Base-by-base conservation (phyloP, 2,329 filamentous ascomycete species). In the Zymoseptoria ardabiliae region DNA sequence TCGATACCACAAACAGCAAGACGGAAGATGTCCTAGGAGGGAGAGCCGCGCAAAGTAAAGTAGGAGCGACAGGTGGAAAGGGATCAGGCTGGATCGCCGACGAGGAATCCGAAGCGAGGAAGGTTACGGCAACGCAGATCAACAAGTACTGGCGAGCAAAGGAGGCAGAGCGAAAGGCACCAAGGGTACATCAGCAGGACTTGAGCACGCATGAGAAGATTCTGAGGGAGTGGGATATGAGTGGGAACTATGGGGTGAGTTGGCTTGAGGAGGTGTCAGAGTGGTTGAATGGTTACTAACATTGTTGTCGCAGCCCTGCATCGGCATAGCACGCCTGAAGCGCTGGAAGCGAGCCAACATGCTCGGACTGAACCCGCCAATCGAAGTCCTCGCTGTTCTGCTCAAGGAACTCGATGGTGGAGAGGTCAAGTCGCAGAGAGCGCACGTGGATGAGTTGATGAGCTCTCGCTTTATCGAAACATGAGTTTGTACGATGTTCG, bases 211-310 rank as follows among this genome's bases (percentile, higher is more conserved):
- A 88, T 58, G 92, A 97, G 80, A 96, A 93, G 79, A 85, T 97
- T 23, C 75, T 97, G 69, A 81, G 93, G 63, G 90, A 96, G 72
- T 99, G 94, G 75, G 94, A 99, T 73, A 88, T 96, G 65, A 94
- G 87, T 70, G 90, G 84, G 61, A 90, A 96, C 69, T 99, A 90
- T 73, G 94, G 94, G 58, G 91, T 96, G 84, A 78, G 89, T 85
- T n/a, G 5, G 25, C 25, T 17, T 8, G 1, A 20, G 49, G 53
- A n/a, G 3, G 22, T 58, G 48, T 21, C 5, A 30, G 21, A 7
- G 50, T 25, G 11, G 54, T 45, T 17, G 49, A 41, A 20, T 11
- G 22, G 53, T n/a, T 59, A 57, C 64, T 68, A 49, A 69, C 56
- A 5, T 25, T 48, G 9, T 50, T 30, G 64, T 54, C 59, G 51